Base-by-base conservation (phyloP, 2,329 filamentous ascomycete species). In the Didymellaceae sp. region DNA sequence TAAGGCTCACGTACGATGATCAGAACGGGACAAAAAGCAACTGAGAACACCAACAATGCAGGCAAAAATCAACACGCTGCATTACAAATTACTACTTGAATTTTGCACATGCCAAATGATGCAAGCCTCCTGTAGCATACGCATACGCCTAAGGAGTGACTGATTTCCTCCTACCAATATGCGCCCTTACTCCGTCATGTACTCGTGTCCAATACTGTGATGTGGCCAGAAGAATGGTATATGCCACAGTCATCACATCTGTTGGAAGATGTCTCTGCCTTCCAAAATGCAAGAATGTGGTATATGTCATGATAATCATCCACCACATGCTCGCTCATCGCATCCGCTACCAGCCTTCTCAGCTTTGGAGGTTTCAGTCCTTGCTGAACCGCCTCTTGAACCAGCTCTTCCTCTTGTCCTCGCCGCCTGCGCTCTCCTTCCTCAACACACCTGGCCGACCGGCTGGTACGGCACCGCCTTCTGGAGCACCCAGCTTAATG, bases 391-490 rank as follows among this genome's bases (percentile, higher is more conserved):
- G 82, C 63, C 86, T 85, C 68, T 89, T 85, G 65, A 97, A 86
- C 91, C 92, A 96, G 70, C 91, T 94, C 81, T 91, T 92, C 58
- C 89, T 82, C 80, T 96, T 96, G 18, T 67, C 65, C 8, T 62
- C 62, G 32, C 55, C 43, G 16, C 44, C 49, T 8, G 56, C 55
- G 38, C 51, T 60, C 26, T 66, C 65, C 22, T 67, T 67, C 8
- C 60, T 54, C 38, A 67, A 31, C 10, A 62, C 49, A 6, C 51
- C 57, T 5, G 67, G 60, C 18, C 59, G 54, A 11, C 31, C 52
- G 0, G 54, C 42, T 3, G 54, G 42, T 10, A 60, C 43, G 8
- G 58, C 42, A 18, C 45, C 54, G 26, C 50, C 58, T 18, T 54
- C 58, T 20, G 53, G 57, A 25, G 44, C 59, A 21, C 57, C 61